phyloP scores from a whole-genome alignment of 208 protist species.

The Zelonia costaricensis region DNA sequence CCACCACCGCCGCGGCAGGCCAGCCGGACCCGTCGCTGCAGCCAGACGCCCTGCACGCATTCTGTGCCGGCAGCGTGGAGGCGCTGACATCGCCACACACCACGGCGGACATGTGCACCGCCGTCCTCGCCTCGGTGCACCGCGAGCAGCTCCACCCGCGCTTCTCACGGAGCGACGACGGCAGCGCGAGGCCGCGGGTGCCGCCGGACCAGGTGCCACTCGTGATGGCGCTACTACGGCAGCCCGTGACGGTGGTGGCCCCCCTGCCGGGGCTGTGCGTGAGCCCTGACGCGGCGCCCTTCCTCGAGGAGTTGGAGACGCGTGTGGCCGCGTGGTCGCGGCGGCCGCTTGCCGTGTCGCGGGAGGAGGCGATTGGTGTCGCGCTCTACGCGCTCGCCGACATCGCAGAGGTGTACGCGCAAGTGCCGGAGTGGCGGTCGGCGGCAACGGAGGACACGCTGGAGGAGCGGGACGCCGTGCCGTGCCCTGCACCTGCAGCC shows the following conservation, averaged over 20 bases:
- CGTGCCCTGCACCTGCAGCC: no score
- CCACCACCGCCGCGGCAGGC: background rate
- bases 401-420: slow-evolving; percentile 6
- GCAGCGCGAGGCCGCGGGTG: background rate
- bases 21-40: background rate
- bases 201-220: slow-evolving; percentile 8
- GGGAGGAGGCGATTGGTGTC: slow-evolving; percentile 29
- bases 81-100: background rate
- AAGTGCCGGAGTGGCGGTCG: slow-evolving; percentile 7
- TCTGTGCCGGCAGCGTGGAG: background rate
- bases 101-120: slow-evolving; percentile 1
- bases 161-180: background rate
- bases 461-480: no score
- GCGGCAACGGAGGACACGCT: no score
- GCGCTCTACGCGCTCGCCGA: slow-evolving; percentile 48
- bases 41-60: slow-evolving; percentile 3
- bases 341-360: background rate
- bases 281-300: slow-evolving; percentile 35
- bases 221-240: slow-evolving; percentile 33
- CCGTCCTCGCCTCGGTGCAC: background rate
- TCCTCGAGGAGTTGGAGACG: slow-evolving; percentile 32
- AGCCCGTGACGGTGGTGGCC: slow-evolving; percentile 44
- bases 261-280: slow-evolving; percentile 50
- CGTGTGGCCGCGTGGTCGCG: slow-evolving; percentile 26
- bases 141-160: background rate